phyloP scores from a whole-genome alignment of 345 rosid genomes.

The Eucalyptus viminalis region DNA sequence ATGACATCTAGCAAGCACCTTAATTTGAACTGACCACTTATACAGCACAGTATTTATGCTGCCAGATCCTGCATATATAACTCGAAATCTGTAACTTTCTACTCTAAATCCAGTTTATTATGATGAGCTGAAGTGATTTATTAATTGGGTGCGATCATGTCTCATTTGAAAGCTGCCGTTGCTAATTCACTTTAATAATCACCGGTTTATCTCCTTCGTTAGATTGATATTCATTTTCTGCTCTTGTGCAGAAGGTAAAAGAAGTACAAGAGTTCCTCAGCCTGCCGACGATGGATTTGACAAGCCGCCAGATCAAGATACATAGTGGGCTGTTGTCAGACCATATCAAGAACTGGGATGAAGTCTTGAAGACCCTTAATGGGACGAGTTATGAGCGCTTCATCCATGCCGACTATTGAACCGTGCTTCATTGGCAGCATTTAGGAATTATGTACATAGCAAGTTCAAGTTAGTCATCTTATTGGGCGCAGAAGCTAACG shows the following conservation, averaged over 20 bases:
- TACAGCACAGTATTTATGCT: neutral
- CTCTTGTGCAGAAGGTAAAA: conserved; percentile 46
- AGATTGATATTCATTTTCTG: neutral
- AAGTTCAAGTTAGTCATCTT: neutral
- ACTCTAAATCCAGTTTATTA: neutral
- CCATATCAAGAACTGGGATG: conserved; percentile 76
- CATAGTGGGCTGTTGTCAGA: conserved; percentile 66
- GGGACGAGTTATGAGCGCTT: conserved; percentile 56
- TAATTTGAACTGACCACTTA: neutral
- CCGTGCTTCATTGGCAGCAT: neutral
- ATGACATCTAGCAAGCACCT: neutral
- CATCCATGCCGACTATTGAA: conserved; percentile 53
- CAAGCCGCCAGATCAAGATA: conserved; percentile 87
- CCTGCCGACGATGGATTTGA: conserved; percentile 45
- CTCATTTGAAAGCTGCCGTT: neutral
- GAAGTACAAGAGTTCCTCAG: conserved; percentile 68
- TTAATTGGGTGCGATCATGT: neutral
- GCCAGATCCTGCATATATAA: neutral
- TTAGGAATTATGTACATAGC: neutral
- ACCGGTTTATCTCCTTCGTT: neutral
- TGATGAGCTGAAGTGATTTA: neutral
- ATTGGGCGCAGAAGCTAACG: neutral
- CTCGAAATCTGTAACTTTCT: neutral
- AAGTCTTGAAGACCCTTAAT: conserved; percentile 44
- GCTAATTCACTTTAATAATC: neutral